Conservation (phyloP, 1,139 yeast genomes). For the Sugiyamaella sp. region DNA sequence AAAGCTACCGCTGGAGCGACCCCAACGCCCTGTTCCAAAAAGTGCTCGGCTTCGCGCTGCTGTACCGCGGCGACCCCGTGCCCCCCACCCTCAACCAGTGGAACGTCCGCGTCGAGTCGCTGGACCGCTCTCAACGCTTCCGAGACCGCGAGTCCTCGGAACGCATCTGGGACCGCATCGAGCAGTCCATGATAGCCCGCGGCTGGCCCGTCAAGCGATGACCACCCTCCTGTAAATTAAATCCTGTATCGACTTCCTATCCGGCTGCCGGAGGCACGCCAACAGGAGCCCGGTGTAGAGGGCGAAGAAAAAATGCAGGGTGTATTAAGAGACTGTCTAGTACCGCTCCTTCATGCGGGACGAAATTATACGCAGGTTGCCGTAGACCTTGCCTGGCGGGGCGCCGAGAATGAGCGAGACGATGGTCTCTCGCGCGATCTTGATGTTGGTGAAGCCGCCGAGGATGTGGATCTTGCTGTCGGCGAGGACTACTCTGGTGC, state of each 20-base stretch:
- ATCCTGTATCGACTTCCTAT: not conserved
- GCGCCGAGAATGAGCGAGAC: constrained; percentile 94
- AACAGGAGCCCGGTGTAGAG: not conserved
- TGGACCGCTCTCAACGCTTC: constrained; percentile 84
- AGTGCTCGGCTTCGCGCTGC: constrained; percentile 79
- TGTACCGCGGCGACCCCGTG: constrained; percentile 75
- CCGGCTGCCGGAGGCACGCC: constrained; percentile 9
- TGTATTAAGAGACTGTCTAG: constrained; percentile 39
- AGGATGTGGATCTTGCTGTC: constrained; percentile 94
- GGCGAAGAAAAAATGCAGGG: constrained; percentile 9
- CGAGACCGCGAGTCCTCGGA: constrained; percentile 87
- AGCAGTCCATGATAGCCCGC: constrained; percentile 31
- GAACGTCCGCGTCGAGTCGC: constrained; percentile 78
- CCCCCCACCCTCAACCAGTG: constrained; percentile 79
- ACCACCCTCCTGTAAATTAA: not conserved
- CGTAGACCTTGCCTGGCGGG: constrained; percentile 98
- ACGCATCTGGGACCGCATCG: constrained; percentile 70
- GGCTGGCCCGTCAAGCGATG: constrained; percentile 26
- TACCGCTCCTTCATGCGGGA: constrained; percentile 96
- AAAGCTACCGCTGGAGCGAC: constrained; percentile 78
- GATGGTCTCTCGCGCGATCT: constrained; percentile 97
- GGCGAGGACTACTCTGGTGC: constrained; percentile 96
- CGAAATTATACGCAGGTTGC: constrained; percentile 94
- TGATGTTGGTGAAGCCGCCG: constrained; percentile 95
- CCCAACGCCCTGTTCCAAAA: constrained; percentile 82